Conservation (phyloP, 1,139 yeast species). For the Magnusiomyces paraingens region DNA sequence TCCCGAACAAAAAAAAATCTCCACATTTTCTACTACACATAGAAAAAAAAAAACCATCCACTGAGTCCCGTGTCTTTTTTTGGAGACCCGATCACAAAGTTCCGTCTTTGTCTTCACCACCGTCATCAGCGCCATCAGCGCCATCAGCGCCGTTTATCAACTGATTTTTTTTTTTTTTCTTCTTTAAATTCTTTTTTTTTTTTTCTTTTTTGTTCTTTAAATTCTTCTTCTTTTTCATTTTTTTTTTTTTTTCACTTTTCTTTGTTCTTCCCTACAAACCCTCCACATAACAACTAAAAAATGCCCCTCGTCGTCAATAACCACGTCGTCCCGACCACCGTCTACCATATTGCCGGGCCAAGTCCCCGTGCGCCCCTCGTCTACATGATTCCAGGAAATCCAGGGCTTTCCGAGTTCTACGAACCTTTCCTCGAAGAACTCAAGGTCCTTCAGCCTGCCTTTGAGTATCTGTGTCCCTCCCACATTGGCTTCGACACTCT, state of each 20-base stretch:
- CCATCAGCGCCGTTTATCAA: too few species aligned
- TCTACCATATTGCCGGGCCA: slow-evolving; percentile 19
- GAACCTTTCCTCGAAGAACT: slow-evolving; percentile 43
- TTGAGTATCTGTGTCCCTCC: slow-evolving; percentile 47
- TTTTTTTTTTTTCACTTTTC: neutral
- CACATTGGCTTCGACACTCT: slow-evolving; percentile 44
- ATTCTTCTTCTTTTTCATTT: too few species aligned
- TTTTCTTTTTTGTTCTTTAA: neutral
- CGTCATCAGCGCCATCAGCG: too few species aligned
- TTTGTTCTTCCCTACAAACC: too few species aligned
- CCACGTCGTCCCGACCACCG: slow-evolving; percentile 18
- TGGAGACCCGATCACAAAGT: too few species aligned
- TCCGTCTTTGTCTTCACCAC: too few species aligned
- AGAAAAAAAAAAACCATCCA: too few species aligned
- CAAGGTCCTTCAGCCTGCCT: slow-evolving; percentile 38
- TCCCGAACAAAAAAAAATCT: too few species aligned
- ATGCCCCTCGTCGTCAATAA: slow-evolving; percentile 13
- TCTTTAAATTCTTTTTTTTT: neutral
- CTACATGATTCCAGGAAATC: slow-evolving; percentile 62
- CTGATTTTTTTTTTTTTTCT: too few species aligned
- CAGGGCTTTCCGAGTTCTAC: slow-evolving; percentile 58
- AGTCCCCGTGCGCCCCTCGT: slow-evolving; percentile 33
- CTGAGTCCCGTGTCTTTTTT: too few species aligned
- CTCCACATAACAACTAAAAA: too few species aligned
- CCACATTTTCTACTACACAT: too few species aligned